A percentile compares a stretch with the other conserved stretches of the same genome.
Conservation (phyloP, 1,139 yeast genomes). For the Torulaspora pretoriensis region DNA sequence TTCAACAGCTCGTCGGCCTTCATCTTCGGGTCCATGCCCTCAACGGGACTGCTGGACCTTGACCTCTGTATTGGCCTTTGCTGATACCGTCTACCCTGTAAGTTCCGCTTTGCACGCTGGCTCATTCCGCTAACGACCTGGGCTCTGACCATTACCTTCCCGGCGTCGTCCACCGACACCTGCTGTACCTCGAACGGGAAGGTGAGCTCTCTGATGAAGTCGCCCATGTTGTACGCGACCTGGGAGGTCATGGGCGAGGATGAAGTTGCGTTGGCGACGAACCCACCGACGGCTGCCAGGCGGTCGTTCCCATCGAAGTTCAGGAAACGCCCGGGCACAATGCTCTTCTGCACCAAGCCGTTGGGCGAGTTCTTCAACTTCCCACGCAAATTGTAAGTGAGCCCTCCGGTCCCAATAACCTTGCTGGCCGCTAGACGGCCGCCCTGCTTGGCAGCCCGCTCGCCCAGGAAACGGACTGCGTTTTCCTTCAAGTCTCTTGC, state of each 20-base stretch:
- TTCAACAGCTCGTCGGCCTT: conserved; percentile 29
- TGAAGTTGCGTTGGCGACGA: conserved; percentile 43
- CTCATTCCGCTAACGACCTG: conserved; percentile 23
- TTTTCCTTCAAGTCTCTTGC: conserved; percentile 37
- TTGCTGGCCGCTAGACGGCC: conserved; percentile 23
- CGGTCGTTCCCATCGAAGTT: conserved; percentile 40
- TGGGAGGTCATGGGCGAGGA: conserved; percentile 28
- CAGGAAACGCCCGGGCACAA: conserved; percentile 69
- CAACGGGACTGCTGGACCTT: conserved; percentile 13
- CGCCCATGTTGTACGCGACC: conserved; percentile 29
- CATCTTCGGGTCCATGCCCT: conserved; percentile 18
- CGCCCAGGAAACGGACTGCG: conserved; percentile 39
- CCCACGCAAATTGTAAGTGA: conserved; percentile 68
- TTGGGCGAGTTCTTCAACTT: conserved; percentile 69
- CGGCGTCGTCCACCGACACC: conserved; percentile 29
- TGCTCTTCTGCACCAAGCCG: conserved; percentile 56
- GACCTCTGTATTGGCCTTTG: conserved; percentile 15
- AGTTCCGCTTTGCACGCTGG: conserved; percentile 18
- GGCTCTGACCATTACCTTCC: conserved; percentile 29
- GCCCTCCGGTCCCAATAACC: conserved; percentile 67
- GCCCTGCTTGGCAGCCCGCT: conserved; percentile 17
- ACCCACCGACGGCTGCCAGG: conserved; percentile 74
- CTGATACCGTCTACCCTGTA: conserved; percentile 20
- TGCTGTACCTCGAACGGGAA: conserved; percentile 31
- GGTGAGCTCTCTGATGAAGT: conserved; percentile 30